Evolutionary conservation across 768 basidiomycete genomes (phyloP), one percentile per base, ranked within the genome.

Genomic region (Leccinum obscurum): DNA sequence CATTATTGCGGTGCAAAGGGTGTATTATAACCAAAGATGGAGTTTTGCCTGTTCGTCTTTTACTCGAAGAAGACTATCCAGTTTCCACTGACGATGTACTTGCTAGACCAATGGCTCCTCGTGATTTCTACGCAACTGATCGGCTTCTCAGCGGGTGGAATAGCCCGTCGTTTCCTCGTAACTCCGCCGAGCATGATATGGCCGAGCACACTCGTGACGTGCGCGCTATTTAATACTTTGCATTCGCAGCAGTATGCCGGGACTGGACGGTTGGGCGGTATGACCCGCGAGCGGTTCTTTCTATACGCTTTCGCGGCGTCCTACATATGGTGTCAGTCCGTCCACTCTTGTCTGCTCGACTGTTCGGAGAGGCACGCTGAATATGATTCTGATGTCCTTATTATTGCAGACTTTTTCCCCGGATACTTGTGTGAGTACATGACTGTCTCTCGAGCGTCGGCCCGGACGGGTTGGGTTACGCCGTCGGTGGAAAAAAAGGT

Each of bases 61-160:
- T 26, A 9, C 10, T 30, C 30, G 41, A 17, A 3, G 32, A 10
- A 26, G n/a, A 59, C 20, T 1, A 10, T n/a, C 52, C 41, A 30
- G 17, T 51, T 51, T 51, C 26, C 39, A 37, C 63, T 66, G 26
- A 62, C 60, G 37, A 59, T 28, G n/a, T 17, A n/a, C 28, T 35
- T 48, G 24, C 59, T 62, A 82, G 89, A 92, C 72, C 88, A 90
- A 75, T 89, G 90, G 86, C 83, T 92, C 72, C 75, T 92, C 22
- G 87, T 92, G 26, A 84, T 92, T 76, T 87, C 84, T 32, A 86
- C 86, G 1, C 87, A 89, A 67, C 76, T 91, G 57, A 90, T 92
- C 56, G 90, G 92, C 13, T 93, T 93, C 77, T 92, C 90, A 4
- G 85, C 92, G 57, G 92, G 91, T 49, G 90, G 90, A 14, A 75